These are phyloP conservation scores for Chenopodium suecicum DNA, from an alignment of 148 eudicot species.

Conservation along the genomic window DNA sequence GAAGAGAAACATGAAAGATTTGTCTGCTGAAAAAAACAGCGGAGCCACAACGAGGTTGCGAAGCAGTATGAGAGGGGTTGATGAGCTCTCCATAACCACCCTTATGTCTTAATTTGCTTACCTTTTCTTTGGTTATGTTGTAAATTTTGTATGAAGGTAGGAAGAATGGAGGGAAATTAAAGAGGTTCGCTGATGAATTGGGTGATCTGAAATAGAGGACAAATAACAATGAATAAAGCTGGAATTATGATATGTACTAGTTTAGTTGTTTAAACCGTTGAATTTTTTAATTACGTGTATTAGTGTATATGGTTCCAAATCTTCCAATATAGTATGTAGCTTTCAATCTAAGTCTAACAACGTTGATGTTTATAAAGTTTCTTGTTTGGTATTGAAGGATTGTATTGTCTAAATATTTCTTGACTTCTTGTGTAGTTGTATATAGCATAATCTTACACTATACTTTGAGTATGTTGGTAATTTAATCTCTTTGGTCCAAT, in stretches of 20 bases:
- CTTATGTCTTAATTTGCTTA: conserved; percentile 6
- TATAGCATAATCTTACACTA: no score
- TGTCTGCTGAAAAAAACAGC: conserved; percentile 35
- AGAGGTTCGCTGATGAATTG: neutral
- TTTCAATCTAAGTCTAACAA: neutral
- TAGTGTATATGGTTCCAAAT: neutral
- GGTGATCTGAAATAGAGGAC: neutral
- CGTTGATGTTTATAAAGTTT: neutral
- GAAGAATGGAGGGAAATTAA: neutral
- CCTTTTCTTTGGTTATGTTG: neutral
- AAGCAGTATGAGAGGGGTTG: conserved; percentile 34
- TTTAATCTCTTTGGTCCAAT: no score
- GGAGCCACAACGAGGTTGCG: conserved; percentile 39
- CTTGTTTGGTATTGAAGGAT: neutral
- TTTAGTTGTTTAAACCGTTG: neutral
- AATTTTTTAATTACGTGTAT: conserved; percentile 1
- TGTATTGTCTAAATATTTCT: no score
- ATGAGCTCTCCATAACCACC: conserved; percentile 29
- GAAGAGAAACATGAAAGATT: conserved; percentile 23
- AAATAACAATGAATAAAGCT: neutral
- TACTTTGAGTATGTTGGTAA: no score
- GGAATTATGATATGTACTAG: neutral
- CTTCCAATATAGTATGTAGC: neutral
- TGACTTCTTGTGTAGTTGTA: no score
- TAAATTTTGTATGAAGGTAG: no score